Evolutionary conservation across 2,329 filamentous ascomycete genomes (phyloP).

Genomic region (Plenodomus lindquistii): DNA sequence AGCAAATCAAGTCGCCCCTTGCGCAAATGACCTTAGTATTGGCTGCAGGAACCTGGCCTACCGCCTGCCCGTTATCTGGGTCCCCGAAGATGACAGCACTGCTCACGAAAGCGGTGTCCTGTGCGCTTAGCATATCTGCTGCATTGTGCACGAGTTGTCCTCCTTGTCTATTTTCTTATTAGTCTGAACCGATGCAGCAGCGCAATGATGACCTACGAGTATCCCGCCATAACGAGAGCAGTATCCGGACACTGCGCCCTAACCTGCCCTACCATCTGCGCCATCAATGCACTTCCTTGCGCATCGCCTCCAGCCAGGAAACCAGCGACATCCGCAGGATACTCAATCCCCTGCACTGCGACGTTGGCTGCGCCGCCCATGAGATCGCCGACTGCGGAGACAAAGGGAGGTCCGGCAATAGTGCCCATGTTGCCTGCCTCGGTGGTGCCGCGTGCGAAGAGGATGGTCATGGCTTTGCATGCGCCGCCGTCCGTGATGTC

Average conservation of each 20-base stretch:
- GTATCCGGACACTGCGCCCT: conserved; percentile 51
- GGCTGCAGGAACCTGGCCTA: conserved; percentile 35
- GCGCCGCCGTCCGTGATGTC: conserved; percentile 31
- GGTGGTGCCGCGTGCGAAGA: conserved; percentile 62
- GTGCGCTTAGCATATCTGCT: conserved; percentile 34
- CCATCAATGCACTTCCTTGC: conserved; percentile 51
- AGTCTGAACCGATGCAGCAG: background rate
- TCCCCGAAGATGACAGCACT: conserved; percentile 45
- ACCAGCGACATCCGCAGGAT: conserved; percentile 52
- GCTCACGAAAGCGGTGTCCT: conserved; percentile 27
- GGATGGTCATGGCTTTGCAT: conserved; percentile 55
- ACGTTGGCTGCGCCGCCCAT: conserved; percentile 50
- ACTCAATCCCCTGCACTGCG: conserved; percentile 60
- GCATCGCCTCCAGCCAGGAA: conserved; percentile 54
- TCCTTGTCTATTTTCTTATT: conserved; percentile 39
- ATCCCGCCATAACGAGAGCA: conserved; percentile 53
- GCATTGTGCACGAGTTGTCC: conserved; percentile 53
- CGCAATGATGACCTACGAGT: conserved; percentile 46
- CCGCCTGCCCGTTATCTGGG: conserved; percentile 39
- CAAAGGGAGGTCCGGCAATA: conserved; percentile 56
- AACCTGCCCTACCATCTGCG: conserved; percentile 45
- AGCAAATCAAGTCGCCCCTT: conserved; percentile 40
- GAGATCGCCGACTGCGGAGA: conserved; percentile 48
- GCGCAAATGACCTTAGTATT: conserved; percentile 43
- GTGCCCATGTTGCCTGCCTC: conserved; percentile 58